Evolutionary conservation across 2,329 filamentous ascomycete genomes (phyloP), one percentile per base, ranked within the genome.

Genomic region (Boeremia lycopersici): DNA sequence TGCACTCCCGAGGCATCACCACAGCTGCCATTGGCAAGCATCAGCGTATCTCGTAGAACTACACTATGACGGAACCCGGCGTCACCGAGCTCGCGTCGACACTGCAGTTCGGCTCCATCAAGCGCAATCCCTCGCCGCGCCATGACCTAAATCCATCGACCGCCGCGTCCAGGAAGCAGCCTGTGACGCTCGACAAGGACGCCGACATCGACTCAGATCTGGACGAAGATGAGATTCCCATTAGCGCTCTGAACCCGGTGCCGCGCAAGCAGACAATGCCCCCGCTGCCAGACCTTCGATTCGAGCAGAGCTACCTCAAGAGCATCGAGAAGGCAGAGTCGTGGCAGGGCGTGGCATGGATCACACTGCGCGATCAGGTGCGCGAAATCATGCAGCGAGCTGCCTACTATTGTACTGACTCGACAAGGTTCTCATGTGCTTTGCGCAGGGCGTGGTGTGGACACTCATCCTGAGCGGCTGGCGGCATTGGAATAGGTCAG

Each of bases 291-390:
- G 95, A 99, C 78, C 80, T 99, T 63, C 86, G 95, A 38, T 98
- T 98, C 77, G 95, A 99, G 79, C 95, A 99, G 83, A 97, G 93
- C 81, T 99, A 99, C 76, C 84, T 99, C 50, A 89, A 90, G 67
- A 96, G 92, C 77, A 89, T 99, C 65, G 85, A 88, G 61, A 82
- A 86, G 51, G 91, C 92, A 31, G 85, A 95, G 62, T 87, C 86
- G 23, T 93, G 88, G 86, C 88, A 89, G 79, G 86, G 86, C 73
- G 85, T 99, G 29, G 82, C 85, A 7, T 89, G 89, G 79, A 93
- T 99, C 64, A 99, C 95, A 15, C 75, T 90, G 31, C 83, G 91
- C 69, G 95, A 99, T 76, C 95, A 97, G 84, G 89, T 95, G 44
- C 65, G 12, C 41, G 17, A 10, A 12, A 13, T 33, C 11, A 30